Evolutionary conservation across 345 rosid genomes (phyloP), one percentile per base, ranked within the genome.

Genomic region (Durio zibethinus): DNA sequence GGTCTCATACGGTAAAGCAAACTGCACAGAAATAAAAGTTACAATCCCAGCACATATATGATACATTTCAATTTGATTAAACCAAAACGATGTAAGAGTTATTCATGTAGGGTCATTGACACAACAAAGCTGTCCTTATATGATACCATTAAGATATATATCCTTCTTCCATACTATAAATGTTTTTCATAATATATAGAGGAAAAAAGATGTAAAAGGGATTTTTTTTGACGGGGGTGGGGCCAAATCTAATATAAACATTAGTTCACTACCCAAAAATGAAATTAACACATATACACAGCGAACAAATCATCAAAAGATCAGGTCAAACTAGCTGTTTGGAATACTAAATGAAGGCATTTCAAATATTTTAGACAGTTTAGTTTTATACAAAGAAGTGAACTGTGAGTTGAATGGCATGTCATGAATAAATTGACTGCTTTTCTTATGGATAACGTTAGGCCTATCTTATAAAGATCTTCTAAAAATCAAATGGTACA

Each of bases 1-100:
- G 21, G 95, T 91, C 80, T 84, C 97, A 62, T 96, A 96, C 80
- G 87, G 66, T 62, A 96, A 98, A 27, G 99, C 99, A 89, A 93
- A 96, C 99, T 96, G 92, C 85, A 85, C 33, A 45, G n/a, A 11
- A 61, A 2, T 7, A 31, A 31, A 76, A 63, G 61, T 45, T 61
- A 60, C 53, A 61, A 60, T 14, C 59, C 5, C 40, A 59, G 77
- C 31, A 75, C 40, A 29, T 8, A 38, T 65, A 15, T 63, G 8
- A 35, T 35, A 20, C 45, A 63, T 65, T 65, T 65, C 48, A 38
- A 6, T 65, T 38, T 4, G 25, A 63, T 36, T 6, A 63, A 63
- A 35, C 69, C 16, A 65, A 38, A 65, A 65, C 10, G 70, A 2
- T n/a, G 4, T 62, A 0, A 1, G 11, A 53, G 12, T 65, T n/a